Evolutionary conservation across 106 monocot species (phyloP).

Genomic region (Allium sativum): DNA sequence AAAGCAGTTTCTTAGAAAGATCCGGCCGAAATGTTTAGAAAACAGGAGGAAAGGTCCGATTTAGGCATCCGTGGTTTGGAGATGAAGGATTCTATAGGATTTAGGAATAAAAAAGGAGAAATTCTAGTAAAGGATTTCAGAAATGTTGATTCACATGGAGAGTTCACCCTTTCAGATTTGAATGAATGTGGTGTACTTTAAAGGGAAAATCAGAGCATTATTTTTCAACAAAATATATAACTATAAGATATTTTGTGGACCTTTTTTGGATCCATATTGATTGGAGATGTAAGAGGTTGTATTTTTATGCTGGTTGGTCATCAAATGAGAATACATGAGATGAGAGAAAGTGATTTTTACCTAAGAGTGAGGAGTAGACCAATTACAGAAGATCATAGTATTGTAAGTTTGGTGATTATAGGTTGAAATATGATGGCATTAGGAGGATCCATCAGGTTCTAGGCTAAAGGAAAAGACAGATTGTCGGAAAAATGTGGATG

Average conservation of each 20-base stretch:
- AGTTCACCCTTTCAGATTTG: slow-evolving; percentile 63
- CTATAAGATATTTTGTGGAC: slow-evolving; percentile 53
- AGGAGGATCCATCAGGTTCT: slow-evolving; percentile 46
- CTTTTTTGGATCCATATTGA: slow-evolving; percentile 64
- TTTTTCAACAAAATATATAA: slow-evolving; percentile 48
- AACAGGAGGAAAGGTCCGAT: not conserved
- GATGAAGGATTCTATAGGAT: slow-evolving; percentile 32
- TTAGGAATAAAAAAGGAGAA: slow-evolving; percentile 28
- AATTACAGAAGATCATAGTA: slow-evolving; percentile 62
- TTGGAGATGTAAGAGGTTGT: slow-evolving; percentile 57
- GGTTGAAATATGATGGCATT: slow-evolving; percentile 57
- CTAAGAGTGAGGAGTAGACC: slow-evolving; percentile 74
- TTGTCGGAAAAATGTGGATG: slow-evolving; percentile 88
- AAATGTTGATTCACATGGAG: slow-evolving; percentile 26
- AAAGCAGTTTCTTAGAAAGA: slow-evolving; percentile 28
- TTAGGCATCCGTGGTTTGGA: not conserved
- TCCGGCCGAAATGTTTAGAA: not conserved
- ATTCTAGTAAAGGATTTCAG: slow-evolving; percentile 60
- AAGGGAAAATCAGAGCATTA: slow-evolving; percentile 56
- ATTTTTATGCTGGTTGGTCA: slow-evolving; percentile 77
- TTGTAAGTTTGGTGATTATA: slow-evolving; percentile 66
- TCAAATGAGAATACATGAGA: slow-evolving; percentile 87
- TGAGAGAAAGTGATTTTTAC: slow-evolving; percentile 62
- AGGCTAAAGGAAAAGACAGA: slow-evolving; percentile 67
- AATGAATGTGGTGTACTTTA: slow-evolving; percentile 55